phyloP scores from a whole-genome alignment of 1,284 basidiomycete genomes.

The Austroboletus novae-zelandiae region DNA sequence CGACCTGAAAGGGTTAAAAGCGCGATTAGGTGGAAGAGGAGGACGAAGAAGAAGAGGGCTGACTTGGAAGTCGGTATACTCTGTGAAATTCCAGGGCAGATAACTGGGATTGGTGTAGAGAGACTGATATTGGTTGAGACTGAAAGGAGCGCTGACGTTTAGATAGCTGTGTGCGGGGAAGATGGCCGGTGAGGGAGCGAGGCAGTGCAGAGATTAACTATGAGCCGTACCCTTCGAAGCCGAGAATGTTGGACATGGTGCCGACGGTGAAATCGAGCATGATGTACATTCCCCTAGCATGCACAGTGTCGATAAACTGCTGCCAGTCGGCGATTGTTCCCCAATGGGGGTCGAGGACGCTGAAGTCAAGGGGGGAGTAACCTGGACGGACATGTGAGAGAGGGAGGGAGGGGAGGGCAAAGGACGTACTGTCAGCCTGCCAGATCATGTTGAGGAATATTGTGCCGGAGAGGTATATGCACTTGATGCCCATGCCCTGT shows the following conservation, averaged over 20 bases:
- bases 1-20: constrained; percentile 39
- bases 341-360: constrained; percentile 87
- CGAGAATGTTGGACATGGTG: constrained; percentile 86
- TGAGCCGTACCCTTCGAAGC: constrained; percentile 66
- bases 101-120: constrained; percentile 77
- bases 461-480: constrained; percentile 88
- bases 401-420: not conserved
- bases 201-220: constrained; percentile 2
- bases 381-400: constrained; percentile 43
- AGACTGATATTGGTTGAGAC: constrained; percentile 67
- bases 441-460: constrained; percentile 92
- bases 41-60: constrained; percentile 4
- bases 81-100: constrained; percentile 79
- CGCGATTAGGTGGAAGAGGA: not conserved
- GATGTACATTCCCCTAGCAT: constrained; percentile 81
- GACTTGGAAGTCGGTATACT: constrained; percentile 81
- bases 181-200: constrained; percentile 11
- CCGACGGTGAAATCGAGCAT: constrained; percentile 93
- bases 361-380: constrained; percentile 90
- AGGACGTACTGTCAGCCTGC: constrained; percentile 84
- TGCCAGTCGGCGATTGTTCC: constrained; percentile 81
- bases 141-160: constrained; percentile 80
- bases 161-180: constrained; percentile 51
- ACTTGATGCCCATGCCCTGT: constrained; percentile 79
- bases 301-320: constrained; percentile 69